Percentiles rank a stretch among this genome's conserved stretches.
phyloP scores from a whole-genome alignment of 139 green algal species.

The Haematococcus sp. region DNA sequence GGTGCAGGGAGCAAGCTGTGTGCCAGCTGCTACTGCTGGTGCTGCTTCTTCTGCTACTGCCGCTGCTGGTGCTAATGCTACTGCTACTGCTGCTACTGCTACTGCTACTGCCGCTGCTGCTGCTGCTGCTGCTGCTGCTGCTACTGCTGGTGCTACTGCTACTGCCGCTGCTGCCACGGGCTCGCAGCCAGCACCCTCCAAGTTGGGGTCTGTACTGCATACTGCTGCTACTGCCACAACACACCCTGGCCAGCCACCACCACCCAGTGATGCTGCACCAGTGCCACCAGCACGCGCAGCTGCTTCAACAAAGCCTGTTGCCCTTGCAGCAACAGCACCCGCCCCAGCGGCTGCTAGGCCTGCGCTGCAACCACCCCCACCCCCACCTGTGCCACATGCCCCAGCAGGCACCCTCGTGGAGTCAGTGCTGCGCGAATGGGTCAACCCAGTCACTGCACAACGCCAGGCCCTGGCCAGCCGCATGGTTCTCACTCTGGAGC shows the following conservation, averaged over 20 bases:
- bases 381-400: too few species aligned
- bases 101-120: too few species aligned
- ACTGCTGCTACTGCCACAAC: not conserved
- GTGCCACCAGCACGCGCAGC: not conserved
- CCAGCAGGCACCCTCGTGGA: not conserved
- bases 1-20: too few species aligned
- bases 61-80: too few species aligned
- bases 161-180: not conserved
- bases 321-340: not conserved
- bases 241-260: not conserved
- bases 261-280: not conserved
- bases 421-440: not conserved
- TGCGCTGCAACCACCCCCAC: not conserved
- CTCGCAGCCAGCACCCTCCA: not conserved
- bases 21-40: too few species aligned
- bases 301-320: not conserved
- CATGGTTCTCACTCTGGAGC: not conserved
- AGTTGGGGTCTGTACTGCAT: not conserved
- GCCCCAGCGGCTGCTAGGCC: not conserved
- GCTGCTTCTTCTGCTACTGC: too few species aligned
- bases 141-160: too few species aligned
- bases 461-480: not conserved
- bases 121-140: too few species aligned
- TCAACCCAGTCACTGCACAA: not conserved
- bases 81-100: too few species aligned